Evolutionary conservation across 208 protist genomes (phyloP), one percentile per base, ranked within the genome.

Genomic region (Novymonas esmeraldas): DNA sequence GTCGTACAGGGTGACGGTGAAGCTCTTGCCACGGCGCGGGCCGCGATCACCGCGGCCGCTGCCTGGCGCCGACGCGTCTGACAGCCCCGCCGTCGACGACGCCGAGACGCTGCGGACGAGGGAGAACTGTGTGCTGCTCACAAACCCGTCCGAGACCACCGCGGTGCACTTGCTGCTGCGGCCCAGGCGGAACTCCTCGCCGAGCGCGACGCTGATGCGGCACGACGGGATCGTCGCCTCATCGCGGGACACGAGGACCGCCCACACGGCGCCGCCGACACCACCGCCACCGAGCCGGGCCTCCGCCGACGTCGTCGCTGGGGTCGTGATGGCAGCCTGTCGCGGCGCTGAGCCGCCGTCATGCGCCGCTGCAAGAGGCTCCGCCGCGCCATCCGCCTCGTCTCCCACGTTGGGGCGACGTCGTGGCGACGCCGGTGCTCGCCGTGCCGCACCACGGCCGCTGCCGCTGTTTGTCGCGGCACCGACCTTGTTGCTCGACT

Each of bases 41-140:
- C 48, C 42, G 9, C 64, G 62, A 14, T 77, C 64, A 6, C 64
- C 51, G 67, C 48, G 51, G 45, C 70, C 63, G 42, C 65, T 64
- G 65, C 67, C 38, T 28, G 61, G 73, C 3, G 54, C 65, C 29
- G 66, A 54, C 39, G 41, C 9, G 26, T 72, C 64, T 52, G n/a
- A n/a, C n/a, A n/a, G n/a, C n/a, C 50, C 62, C 31, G 51, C 61
- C 54, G 70, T 76, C 46, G 52, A 63, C 56, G 33, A 38, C 41
- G 56, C 70, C 1, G 70, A 58, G 20, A 67, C 33, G 29, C 63
- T 70, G 39, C 91, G 80, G 22, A 74, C 69, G 63, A 97, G 87
- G 24, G 76, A 73, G 54, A 97, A 97, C 62, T 97, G 92, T 22
- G 92, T 60, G 66, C 85, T 86, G 74, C 89, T 95, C 34, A 97